Evolutionary conservation across 768 basidiomycete species (phyloP).

Genomic region (Kwoniella sp.): DNA sequence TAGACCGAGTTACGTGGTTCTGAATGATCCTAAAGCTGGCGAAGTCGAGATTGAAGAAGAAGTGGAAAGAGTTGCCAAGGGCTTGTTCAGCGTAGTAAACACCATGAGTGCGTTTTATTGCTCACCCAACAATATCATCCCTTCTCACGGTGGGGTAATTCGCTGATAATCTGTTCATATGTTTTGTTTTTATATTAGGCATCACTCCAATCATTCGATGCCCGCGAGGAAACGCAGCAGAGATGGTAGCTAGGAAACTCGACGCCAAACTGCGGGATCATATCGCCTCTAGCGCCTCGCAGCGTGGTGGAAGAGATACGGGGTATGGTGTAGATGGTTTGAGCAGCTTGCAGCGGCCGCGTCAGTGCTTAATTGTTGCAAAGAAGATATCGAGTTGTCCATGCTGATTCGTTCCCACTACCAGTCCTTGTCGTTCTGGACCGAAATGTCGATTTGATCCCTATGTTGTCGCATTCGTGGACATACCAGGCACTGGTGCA

Average conservation of each 20-base stretch:
- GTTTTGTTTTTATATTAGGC: conserved; percentile 59
- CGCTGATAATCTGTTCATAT: neutral
- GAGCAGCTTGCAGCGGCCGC: conserved; percentile 81
- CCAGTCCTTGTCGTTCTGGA: conserved; percentile 92
- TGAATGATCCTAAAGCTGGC: conserved; percentile 86
- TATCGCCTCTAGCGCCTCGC: conserved; percentile 62
- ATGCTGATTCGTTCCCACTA: conserved; percentile 2
- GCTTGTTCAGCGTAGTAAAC: conserved; percentile 86
- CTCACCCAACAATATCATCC: too few species aligned
- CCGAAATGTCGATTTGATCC: conserved; percentile 88
- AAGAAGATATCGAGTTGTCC: neutral
- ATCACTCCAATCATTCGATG: conserved; percentile 93
- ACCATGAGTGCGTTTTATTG: conserved; percentile 70
- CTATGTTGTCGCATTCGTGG: conserved; percentile 95
- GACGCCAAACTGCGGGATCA: conserved; percentile 86
- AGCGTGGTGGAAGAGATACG: conserved; percentile 59
- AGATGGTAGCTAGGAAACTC: conserved; percentile 97
- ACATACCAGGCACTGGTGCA: conserved; percentile 98
- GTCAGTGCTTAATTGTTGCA: conserved; percentile 58
- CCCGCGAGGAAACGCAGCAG: conserved; percentile 93
- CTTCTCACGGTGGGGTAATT: neutral
- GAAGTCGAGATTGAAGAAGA: conserved; percentile 91
- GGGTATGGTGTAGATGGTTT: conserved; percentile 78
- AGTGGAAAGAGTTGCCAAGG: conserved; percentile 85
- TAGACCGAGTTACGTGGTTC: conserved; percentile 71